phyloP scores from a whole-genome alignment of 2,329 filamentous ascomycete species.

The Penicillium sp. region DNA sequence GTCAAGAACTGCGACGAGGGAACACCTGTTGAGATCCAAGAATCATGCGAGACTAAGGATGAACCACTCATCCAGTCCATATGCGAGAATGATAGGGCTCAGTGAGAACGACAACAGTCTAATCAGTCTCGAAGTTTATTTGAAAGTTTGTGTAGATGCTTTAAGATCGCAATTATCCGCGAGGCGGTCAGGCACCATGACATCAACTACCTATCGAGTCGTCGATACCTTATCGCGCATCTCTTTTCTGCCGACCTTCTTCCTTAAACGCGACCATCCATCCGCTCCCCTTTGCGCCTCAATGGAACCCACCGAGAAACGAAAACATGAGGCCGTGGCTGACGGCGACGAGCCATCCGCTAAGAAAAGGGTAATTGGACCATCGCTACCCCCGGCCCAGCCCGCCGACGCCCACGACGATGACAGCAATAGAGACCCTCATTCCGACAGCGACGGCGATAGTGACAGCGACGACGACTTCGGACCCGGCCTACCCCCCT shows the following conservation, averaged over 20 bases:
- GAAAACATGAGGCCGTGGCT: constrained; percentile 18
- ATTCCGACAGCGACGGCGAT: constrained; percentile 29
- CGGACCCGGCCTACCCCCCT: constrained; percentile 43
- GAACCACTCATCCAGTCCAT: too few species aligned
- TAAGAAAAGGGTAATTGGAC: constrained; percentile 54
- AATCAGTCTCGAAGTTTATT: not conserved
- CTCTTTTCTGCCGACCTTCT: not conserved
- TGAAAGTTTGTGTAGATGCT: not conserved
- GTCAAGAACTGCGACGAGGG: too few species aligned
- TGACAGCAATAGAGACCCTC: constrained; percentile 12
- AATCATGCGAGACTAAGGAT: too few species aligned
- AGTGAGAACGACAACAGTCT: not conserved
- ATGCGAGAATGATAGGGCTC: not conserved
- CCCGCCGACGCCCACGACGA: constrained; percentile 10
- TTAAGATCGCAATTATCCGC: not conserved
- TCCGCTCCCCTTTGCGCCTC: not conserved
- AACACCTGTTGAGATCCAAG: too few species aligned
- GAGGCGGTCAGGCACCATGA: constrained; percentile 2
- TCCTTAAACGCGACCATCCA: not conserved
- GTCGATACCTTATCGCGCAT: not conserved
- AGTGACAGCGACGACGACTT: constrained; percentile 43
- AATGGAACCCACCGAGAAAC: constrained; percentile 22
- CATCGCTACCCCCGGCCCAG: constrained; percentile 55
- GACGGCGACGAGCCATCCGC: constrained; percentile 7
- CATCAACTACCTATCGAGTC: not conserved